phyloP scores from a whole-genome alignment of 2,329 filamentous ascomycete species.

The Trichoderma oligosporum region DNA sequence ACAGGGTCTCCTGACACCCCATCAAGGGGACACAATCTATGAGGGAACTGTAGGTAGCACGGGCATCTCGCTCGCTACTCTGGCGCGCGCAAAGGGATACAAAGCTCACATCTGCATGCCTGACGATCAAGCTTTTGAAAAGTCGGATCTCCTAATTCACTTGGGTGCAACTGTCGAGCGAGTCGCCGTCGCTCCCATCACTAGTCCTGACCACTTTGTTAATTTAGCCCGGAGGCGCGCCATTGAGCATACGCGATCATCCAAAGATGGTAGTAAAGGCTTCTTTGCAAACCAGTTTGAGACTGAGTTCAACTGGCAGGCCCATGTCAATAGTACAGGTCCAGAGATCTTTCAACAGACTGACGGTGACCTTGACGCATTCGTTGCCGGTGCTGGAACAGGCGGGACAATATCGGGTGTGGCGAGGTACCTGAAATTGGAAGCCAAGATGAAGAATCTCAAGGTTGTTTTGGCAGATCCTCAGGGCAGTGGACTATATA shows the following conservation, averaged over 20 bases:
- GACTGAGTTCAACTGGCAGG: conserved; percentile 79
- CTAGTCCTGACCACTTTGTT: conserved; percentile 91
- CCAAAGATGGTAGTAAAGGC: conserved; percentile 62
- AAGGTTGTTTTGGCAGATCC: conserved; percentile 85
- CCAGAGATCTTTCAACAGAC: conserved; percentile 86
- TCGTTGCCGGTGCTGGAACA: conserved; percentile 89
- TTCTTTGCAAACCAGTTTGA: conserved; percentile 98
- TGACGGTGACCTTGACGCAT: conserved; percentile 71
- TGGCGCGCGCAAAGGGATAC: conserved; percentile 86
- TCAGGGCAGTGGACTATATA: conserved; percentile 88
- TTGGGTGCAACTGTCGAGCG: conserved; percentile 91
- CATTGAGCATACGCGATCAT: conserved; percentile 61
- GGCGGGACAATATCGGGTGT: conserved; percentile 91
- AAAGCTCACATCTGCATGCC: conserved; percentile 97
- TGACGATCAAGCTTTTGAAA: conserved; percentile 82
- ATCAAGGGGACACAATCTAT: conserved; percentile 89
- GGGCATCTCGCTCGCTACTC: conserved; percentile 86
- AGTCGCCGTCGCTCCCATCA: conserved; percentile 85
- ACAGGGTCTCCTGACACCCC: conserved; percentile 68
- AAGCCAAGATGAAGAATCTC: conserved; percentile 50
- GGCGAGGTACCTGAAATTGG: conserved; percentile 74
- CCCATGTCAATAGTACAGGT: conserved; percentile 78
- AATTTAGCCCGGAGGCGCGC: conserved; percentile 81
- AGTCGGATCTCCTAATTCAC: conserved; percentile 81
- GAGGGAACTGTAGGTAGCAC: conserved; percentile 97